Evolutionary conservation across 2,329 filamentous ascomycete genomes (phyloP).

Genomic region (Chrysoporthe cubensis): DNA sequence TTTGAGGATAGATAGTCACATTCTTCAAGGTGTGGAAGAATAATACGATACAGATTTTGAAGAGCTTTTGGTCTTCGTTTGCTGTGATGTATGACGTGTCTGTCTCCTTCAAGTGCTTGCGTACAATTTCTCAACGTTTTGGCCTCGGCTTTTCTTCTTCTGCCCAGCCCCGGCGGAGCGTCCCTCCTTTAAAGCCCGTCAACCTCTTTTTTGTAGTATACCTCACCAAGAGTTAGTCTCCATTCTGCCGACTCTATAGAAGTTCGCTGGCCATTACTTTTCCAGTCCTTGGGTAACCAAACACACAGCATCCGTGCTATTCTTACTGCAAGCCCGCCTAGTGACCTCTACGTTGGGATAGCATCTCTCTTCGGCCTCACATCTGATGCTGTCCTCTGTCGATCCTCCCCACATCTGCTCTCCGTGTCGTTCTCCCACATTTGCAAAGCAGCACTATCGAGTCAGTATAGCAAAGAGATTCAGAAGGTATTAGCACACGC

Average conservation of each 20-base stretch:
- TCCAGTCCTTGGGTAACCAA: too few species aligned
- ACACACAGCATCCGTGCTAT: neutral
- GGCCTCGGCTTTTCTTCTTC: neutral
- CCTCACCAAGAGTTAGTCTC: neutral
- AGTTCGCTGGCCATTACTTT: too few species aligned
- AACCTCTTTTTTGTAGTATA: neutral
- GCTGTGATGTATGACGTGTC: neutral
- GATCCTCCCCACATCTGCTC: neutral
- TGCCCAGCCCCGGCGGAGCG: neutral
- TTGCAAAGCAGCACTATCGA: neutral
- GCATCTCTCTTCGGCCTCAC: too few species aligned
- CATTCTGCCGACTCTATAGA: too few species aligned
- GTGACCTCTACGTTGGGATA: neutral
- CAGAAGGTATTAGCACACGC: neutral
- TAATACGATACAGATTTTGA: constrained; percentile 18
- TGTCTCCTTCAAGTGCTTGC: neutral
- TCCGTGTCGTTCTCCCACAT: neutral
- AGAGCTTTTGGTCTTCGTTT: neutral
- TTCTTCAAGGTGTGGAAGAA: constrained; percentile 11
- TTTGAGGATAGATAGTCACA: constrained; percentile 16
- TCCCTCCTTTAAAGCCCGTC: neutral
- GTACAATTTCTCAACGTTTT: neutral
- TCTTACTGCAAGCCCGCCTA: neutral
- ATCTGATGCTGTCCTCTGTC: neutral
- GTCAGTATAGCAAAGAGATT: neutral